These are phyloP conservation scores for Pseudohyphozyma bogoriensis DNA, from an alignment of 768 basidiomycete genomes.

Conservation along the genomic window DNA sequence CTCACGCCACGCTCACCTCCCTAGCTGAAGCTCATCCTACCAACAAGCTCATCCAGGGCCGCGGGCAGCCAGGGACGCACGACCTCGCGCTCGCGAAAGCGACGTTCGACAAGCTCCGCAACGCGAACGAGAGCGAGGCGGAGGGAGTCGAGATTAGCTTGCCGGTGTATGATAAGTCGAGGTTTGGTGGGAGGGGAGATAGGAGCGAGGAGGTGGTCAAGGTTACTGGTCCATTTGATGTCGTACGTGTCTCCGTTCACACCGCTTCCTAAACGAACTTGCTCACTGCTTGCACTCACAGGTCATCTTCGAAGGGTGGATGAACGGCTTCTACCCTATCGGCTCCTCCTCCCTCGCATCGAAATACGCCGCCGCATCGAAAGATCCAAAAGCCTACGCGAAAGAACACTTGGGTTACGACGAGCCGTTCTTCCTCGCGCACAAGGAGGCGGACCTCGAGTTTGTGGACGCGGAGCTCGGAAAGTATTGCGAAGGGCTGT, in stretches of 20 bases:
- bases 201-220: conserved; percentile 47
- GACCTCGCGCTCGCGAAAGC: conserved; percentile 58
- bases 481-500: conserved; percentile 53
- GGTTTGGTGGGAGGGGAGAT: conserved; percentile 73
- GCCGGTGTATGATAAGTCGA: conserved; percentile 80
- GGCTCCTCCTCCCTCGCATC: too few relatives aligned
- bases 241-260: too few relatives aligned
- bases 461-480: conserved; percentile 55
- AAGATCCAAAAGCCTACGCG: conserved; percentile 2
- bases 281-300: too few relatives aligned
- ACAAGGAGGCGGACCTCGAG: conserved; percentile 46
- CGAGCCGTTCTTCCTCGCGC: conserved; percentile 27
- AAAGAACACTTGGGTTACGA: conserved; percentile 6
- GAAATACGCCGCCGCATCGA: too few relatives aligned
- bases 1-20: conserved; percentile 51
- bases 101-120: conserved; percentile 48
- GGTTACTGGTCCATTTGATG: conserved; percentile 53
- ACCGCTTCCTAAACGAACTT: too few relatives aligned
- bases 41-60: conserved; percentile 63
- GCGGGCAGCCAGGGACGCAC: conserved; percentile 91
- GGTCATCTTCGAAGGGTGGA: conserved; percentile 96
- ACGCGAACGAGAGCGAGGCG: conserved; percentile 36
- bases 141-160: conserved; percentile 43
- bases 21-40: conserved; percentile 50
- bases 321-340: conserved; percentile 71